These are phyloP conservation scores for Scutellaria baicalensis DNA, from an alignment of 257 asterid species.

Conservation along the genomic window DNA sequence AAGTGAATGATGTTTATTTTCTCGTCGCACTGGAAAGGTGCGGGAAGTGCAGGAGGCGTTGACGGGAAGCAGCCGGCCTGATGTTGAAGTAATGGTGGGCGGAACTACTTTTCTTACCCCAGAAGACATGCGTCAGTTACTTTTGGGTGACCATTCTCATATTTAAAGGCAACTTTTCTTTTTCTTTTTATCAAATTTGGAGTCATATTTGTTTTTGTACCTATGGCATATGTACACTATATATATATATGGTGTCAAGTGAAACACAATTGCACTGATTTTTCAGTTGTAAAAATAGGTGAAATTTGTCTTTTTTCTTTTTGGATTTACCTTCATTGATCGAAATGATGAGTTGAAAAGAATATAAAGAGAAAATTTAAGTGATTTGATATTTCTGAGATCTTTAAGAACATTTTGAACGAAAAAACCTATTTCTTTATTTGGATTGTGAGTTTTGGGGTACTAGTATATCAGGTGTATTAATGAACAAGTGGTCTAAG, in stretches of 20 bases:
- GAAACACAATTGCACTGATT: neutral
- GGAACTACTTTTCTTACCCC: constrained; percentile 97
- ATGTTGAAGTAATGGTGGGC: constrained; percentile 64
- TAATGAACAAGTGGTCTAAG: too few relatives aligned
- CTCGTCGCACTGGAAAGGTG: constrained; percentile 41
- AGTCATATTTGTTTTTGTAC: neutral
- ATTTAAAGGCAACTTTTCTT: constrained; percentile 15
- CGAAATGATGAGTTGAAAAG: too few relatives aligned
- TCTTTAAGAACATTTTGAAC: too few relatives aligned
- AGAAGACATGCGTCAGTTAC: constrained; percentile 67
- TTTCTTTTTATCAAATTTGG: too few relatives aligned
- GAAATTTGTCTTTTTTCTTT: neutral
- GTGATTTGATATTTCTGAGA: too few relatives aligned
- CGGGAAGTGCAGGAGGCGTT: constrained; percentile 83
- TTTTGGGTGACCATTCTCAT: constrained; percentile 68
- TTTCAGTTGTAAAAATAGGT: neutral
- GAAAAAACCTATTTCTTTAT: too few relatives aligned
- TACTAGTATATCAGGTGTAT: too few relatives aligned
- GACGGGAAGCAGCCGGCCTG: constrained; percentile 76
- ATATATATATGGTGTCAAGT: too few relatives aligned
- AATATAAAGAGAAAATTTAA: too few relatives aligned
- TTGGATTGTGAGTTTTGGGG: too few relatives aligned
- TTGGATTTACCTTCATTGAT: neutral
- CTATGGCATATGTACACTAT: neutral
- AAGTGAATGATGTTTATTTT: neutral